phyloP scores from a whole-genome alignment of 306 rosid species.

The cucumber (Cucumis sativus) region DNA sequence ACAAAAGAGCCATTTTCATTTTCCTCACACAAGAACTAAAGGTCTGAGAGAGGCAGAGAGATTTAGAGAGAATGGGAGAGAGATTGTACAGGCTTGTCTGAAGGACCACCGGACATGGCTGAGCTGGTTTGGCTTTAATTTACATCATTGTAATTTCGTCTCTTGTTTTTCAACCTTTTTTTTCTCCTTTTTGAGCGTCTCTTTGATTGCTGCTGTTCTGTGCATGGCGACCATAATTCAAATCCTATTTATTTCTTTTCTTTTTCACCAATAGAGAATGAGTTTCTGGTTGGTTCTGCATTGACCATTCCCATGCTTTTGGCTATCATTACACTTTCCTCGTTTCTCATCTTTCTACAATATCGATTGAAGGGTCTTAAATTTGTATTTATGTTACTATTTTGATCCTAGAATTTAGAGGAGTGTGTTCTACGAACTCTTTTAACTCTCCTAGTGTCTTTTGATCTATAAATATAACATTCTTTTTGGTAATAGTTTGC shows the following conservation, averaged over 20 bases:
- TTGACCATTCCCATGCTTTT: background rate
- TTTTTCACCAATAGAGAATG: background rate
- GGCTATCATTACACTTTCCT: background rate
- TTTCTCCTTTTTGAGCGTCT: background rate
- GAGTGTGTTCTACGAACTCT: too few species aligned
- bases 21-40: background rate
- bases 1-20: background rate
- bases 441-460: too few species aligned
- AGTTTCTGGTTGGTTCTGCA: background rate
- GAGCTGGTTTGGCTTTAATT: background rate
- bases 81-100: conserved; percentile 5
- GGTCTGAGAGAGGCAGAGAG: background rate
- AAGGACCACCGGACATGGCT: conserved; percentile 2
- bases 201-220: conserved; percentile 8
- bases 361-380: too few species aligned
- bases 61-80: background rate
- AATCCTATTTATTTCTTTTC: background rate
- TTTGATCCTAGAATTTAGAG: too few species aligned
- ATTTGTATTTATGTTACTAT: too few species aligned
- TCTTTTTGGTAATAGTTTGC: too few species aligned
- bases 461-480: too few species aligned
- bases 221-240: background rate
- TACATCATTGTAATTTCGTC: background rate
- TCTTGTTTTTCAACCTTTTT: background rate
- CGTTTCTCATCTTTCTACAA: too few species aligned